Evolutionary conservation across 345 rosid genomes (phyloP).

Genomic region (Euphorbia pulcherrima): DNA sequence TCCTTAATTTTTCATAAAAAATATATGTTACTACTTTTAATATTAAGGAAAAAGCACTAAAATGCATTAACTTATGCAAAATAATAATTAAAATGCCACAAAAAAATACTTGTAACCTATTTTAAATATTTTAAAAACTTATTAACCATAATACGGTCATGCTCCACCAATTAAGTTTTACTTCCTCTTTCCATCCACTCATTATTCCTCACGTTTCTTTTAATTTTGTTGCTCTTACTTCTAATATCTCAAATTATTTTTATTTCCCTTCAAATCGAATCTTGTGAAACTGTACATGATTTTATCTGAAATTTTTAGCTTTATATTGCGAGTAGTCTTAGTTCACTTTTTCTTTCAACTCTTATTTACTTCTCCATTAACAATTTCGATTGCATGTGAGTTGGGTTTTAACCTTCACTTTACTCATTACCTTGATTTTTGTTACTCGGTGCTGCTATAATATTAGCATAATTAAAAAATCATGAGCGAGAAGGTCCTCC

Average conservation of each 20-base stretch:
- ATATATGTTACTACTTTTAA: too few species aligned
- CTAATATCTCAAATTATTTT: neutral
- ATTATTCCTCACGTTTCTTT: neutral
- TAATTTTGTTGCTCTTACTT: neutral
- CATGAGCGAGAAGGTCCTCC: too few species aligned
- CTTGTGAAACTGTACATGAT: neutral
- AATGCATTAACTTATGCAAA: too few species aligned
- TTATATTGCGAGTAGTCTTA: neutral
- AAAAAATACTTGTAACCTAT: too few species aligned
- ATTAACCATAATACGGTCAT: too few species aligned
- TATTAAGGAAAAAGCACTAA: too few species aligned
- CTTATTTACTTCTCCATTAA: neutral
- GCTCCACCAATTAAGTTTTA: too few species aligned
- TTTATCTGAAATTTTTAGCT: neutral
- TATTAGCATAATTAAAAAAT: too few species aligned
- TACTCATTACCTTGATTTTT: neutral
- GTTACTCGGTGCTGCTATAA: too few species aligned
- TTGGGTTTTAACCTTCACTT: neutral
- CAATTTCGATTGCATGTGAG: neutral
- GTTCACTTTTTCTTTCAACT: neutral
- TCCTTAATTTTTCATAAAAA: too few species aligned
- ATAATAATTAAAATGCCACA: too few species aligned
- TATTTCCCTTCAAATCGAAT: neutral
- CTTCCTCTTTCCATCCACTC: neutral
- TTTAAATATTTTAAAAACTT: too few species aligned